A percentile compares a stretch with the other conserved stretches of the same genome.
phyloP scores from a whole-genome alignment of 2,329 filamentous ascomycete species.

The Lachnellula subtilissima region DNA sequence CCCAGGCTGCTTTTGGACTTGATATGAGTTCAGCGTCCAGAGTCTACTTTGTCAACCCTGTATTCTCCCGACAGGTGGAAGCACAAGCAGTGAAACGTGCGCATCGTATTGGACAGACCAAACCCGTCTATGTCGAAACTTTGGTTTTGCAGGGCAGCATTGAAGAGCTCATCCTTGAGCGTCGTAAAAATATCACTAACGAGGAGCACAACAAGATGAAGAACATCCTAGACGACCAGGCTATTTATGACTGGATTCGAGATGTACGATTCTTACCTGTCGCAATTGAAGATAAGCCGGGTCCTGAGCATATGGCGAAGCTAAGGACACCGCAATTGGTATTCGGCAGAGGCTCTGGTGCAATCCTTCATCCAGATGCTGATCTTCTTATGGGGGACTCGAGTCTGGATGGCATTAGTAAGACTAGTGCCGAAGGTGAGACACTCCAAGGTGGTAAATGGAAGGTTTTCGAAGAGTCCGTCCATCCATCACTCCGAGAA shows the following conservation, averaged over 20 bases:
- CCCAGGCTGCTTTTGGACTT: conserved; percentile 80
- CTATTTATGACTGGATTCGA: conserved; percentile 56
- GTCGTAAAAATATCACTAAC: conserved; percentile 70
- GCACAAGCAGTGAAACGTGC: conserved; percentile 89
- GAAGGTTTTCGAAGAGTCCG: neutral
- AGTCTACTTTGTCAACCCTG: conserved; percentile 85
- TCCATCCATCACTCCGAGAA: no score
- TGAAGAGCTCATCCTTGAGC: conserved; percentile 76
- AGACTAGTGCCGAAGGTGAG: conserved; percentile 1
- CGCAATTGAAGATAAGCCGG: conserved; percentile 21
- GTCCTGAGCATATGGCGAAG: conserved; percentile 43
- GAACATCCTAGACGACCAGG: conserved; percentile 52
- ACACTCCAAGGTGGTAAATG: neutral
- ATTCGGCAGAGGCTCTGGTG: conserved; percentile 37
- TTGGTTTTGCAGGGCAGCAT: conserved; percentile 74
- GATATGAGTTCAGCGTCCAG: conserved; percentile 79
- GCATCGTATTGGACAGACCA: conserved; percentile 78
- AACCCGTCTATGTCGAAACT: conserved; percentile 78
- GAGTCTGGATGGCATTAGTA: conserved; percentile 4
- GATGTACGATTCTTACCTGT: conserved; percentile 43
- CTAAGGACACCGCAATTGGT: conserved; percentile 43
- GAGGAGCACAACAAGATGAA: conserved; percentile 53
- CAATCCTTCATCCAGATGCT: conserved; percentile 19
- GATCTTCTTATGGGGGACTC: conserved; percentile 17
- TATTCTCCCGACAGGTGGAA: conserved; percentile 78